Conservation (phyloP, 2,329 filamentous ascomycete genomes). For the Clonostachys rosea region DNA sequence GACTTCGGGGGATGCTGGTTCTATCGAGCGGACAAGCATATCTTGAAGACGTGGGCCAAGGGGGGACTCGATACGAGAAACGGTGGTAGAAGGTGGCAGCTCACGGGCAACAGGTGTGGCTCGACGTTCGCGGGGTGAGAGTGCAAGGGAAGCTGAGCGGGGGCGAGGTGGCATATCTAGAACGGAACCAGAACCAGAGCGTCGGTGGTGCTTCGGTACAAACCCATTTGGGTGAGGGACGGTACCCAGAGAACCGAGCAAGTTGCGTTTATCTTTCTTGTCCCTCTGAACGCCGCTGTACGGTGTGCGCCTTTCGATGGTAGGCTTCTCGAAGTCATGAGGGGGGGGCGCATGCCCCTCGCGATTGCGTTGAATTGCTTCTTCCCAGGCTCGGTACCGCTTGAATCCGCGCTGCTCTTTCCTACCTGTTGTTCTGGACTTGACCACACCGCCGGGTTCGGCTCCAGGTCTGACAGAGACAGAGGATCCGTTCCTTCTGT, state of each 20-base stretch:
- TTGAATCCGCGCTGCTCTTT: constrained; percentile 38
- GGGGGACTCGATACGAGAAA: no score
- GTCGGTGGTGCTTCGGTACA: neutral
- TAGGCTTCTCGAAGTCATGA: neutral
- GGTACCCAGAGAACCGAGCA: neutral
- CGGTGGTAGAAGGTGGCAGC: neutral
- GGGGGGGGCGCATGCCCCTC: neutral
- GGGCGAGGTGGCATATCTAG: neutral
- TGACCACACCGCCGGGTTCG: neutral
- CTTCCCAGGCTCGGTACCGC: constrained; percentile 39
- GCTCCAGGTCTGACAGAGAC: no score
- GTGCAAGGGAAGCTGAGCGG: neutral
- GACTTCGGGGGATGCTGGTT: constrained; percentile 29
- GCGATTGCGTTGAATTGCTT: constrained; percentile 25
- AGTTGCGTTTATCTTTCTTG: neutral
- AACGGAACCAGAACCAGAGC: no score
- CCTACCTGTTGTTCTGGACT: constrained; percentile 7
- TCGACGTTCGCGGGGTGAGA: neutral
- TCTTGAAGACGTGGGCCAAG: constrained; percentile 23
- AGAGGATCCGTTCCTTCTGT: neutral
- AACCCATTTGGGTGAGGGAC: constrained; percentile 2
- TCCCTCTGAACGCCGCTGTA: neutral
- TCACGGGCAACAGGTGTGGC: neutral
- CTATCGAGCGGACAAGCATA: constrained; percentile 40
- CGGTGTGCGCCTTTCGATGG: neutral